These are phyloP conservation scores for Entamoeba invadens DNA, from an alignment of 208 protist genomes.

Conservation along the genomic window DNA sequence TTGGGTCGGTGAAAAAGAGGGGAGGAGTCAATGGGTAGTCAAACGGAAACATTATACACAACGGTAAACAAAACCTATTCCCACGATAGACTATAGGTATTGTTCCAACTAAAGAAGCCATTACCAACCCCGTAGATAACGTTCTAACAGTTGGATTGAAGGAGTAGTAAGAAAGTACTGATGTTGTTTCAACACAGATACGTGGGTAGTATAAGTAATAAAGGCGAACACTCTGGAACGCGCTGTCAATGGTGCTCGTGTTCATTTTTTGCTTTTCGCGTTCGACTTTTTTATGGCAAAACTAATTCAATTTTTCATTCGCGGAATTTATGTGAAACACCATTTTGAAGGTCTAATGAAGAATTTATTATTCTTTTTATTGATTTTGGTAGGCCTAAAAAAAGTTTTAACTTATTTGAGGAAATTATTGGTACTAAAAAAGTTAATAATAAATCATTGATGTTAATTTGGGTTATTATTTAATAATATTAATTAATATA, in stretches of 20 bases:
- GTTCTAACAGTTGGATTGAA: neutral
- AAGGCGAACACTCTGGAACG: neutral
- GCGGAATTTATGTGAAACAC: no score
- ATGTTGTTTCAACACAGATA: neutral
- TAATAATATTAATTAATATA: no score
- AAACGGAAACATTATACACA: neutral
- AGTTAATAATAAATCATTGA: no score
- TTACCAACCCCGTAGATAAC: neutral
- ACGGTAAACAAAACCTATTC: neutral
- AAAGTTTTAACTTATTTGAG: no score
- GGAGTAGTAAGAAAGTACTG: neutral
- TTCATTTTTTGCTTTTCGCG: neutral
- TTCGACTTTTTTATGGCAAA: no score
- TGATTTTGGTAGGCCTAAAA: no score
- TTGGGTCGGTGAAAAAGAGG: neutral
- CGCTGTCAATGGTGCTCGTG: neutral
- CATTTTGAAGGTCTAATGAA: no score
- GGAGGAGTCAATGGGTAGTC: neutral
- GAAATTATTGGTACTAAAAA: no score
- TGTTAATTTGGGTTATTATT: no score
- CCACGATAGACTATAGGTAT: neutral
- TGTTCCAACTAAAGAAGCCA: neutral
- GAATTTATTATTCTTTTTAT: no score
- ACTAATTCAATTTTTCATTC: no score
- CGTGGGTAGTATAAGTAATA: neutral